Percentiles rank a stretch among this genome's conserved stretches.
These are phyloP conservation scores for Termitomyces sp. DNA, from an alignment of 768 basidiomycete genomes.

Conservation along the genomic window DNA sequence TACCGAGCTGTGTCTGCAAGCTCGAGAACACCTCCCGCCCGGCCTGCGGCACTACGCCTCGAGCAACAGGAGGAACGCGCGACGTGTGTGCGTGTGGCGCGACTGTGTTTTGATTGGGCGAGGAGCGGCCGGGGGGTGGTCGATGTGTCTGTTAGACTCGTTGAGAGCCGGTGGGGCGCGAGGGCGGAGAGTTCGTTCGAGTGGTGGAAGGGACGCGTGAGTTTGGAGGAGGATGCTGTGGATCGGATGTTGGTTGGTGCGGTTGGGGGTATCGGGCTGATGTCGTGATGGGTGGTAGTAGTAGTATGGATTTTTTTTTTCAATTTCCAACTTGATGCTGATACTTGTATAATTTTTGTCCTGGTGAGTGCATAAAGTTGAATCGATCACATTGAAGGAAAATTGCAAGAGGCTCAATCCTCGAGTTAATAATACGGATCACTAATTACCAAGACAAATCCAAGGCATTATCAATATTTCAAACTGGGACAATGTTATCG, in stretches of 20 bases:
- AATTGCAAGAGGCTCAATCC: no score
- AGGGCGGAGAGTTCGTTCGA: constrained; percentile 17
- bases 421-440: no score
- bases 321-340: no score
- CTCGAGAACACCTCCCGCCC: constrained; percentile 6
- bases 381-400: no score
- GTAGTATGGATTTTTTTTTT: no score
- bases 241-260: constrained; percentile 8
- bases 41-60: no score
- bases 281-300: background rate
- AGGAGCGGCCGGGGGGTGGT: constrained; percentile 18
- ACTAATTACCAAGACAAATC: no score
- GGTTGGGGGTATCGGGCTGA: constrained; percentile 11
- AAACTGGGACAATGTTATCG: no score
- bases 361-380: no score
- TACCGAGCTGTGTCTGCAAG: constrained; percentile 6
- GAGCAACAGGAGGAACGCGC: constrained; percentile 18
- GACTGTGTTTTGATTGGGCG: constrained; percentile 25
- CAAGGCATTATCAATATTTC: no score
- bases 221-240: constrained; percentile 15
- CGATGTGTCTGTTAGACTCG: constrained; percentile 18
- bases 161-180: constrained; percentile 10
- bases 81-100: constrained; percentile 26
- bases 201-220: constrained; percentile 16
- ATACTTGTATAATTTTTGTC: no score